These are phyloP conservation scores for Nitzschia sp. DNA, from an alignment of 108 stramenopile genomes.

Conservation along the genomic window DNA sequence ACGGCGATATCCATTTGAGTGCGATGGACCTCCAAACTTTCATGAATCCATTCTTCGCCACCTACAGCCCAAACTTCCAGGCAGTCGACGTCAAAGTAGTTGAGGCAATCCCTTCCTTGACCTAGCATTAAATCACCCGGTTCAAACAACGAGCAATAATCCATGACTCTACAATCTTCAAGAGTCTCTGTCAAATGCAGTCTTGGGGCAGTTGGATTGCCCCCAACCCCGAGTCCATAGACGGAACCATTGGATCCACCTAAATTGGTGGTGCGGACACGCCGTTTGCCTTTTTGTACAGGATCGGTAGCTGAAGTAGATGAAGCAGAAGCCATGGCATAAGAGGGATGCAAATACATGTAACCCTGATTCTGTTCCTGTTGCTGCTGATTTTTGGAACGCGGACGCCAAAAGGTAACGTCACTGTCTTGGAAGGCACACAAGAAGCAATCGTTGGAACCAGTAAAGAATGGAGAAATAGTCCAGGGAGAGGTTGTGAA, in stretches of 20 bases:
- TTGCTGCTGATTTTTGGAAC: slow-evolving; percentile 8
- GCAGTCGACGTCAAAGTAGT: slow-evolving; percentile 41
- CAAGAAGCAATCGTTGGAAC: slow-evolving; percentile 46
- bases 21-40: slow-evolving; percentile 21
- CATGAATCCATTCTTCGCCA: slow-evolving; percentile 32
- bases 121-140: slow-evolving; percentile 5
- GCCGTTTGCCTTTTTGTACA: slow-evolving; percentile 5
- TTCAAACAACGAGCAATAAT: slow-evolving; percentile 27
- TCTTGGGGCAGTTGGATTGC: slow-evolving; percentile 29
- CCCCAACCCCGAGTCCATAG: slow-evolving; percentile 37
- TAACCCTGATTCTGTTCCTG: slow-evolving; percentile 13
- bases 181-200: slow-evolving; percentile 46
- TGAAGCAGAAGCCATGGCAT: background rate
- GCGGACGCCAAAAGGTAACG: slow-evolving; percentile 45
- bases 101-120: slow-evolving; percentile 17
- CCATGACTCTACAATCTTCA: slow-evolving; percentile 43
- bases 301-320: background rate
- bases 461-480: slow-evolving; percentile 27
- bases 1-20: slow-evolving; percentile 27
- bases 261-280: background rate
- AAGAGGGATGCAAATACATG: slow-evolving; percentile 55
- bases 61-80: slow-evolving; percentile 48
- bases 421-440: slow-evolving; percentile 40
- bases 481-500: slow-evolving; percentile 55
- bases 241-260: slow-evolving; percentile 7